Evolutionary conservation across 345 rosid genomes (phyloP).

Genomic region (Luvunga scandens): DNA sequence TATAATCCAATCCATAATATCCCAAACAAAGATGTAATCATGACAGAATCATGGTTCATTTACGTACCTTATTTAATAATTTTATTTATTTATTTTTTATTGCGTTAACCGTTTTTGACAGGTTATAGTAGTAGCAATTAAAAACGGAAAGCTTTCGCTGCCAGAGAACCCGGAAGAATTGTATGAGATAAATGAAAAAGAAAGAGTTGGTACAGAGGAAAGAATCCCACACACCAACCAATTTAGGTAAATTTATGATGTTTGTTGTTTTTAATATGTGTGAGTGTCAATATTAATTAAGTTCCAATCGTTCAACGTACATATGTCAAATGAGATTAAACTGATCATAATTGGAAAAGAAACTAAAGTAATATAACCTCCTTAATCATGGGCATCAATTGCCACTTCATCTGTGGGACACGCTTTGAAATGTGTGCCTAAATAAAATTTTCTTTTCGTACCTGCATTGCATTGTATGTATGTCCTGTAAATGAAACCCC

Average conservation of each 20-base stretch:
- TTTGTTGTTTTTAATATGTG: background rate
- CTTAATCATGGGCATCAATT: no score
- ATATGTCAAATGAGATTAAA: background rate
- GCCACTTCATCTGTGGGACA: no score
- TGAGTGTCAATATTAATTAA: no score
- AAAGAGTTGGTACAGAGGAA: slow-evolving; percentile 7
- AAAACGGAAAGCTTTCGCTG: slow-evolving; percentile 34
- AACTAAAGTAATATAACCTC: background rate
- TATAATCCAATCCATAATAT: no score
- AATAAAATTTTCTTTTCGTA: no score
- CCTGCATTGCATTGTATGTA: no score
- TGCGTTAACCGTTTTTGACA: background rate
- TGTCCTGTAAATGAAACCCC: no score
- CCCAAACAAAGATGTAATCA: no score
- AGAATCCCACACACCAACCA: slow-evolving; percentile 45
- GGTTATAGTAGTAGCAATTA: slow-evolving; percentile 39
- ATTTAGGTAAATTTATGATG: slow-evolving; percentile 34
- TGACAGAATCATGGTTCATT: no score
- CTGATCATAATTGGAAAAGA: background rate
- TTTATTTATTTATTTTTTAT: background rate
- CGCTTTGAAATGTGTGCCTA: no score
- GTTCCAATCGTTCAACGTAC: background rate
- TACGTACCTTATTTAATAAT: no score
- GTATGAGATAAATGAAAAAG: slow-evolving; percentile 34
- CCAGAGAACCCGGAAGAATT: slow-evolving; percentile 37